phyloP scores from a whole-genome alignment of 352 stramenopile species.

The Pythium apleroticum region DNA sequence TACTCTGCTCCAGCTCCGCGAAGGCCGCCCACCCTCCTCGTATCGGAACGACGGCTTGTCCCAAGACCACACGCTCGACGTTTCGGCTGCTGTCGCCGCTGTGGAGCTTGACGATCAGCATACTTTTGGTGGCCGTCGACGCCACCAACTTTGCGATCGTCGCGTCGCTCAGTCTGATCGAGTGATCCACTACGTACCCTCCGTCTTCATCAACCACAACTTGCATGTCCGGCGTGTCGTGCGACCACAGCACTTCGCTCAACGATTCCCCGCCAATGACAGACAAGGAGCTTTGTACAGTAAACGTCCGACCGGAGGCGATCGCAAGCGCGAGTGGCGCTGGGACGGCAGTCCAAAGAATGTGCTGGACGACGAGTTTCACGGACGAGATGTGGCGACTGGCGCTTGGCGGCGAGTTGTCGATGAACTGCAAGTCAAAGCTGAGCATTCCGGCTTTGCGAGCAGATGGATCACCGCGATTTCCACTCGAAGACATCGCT shows the following conservation, averaged over 20 bases:
- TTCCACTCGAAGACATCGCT: neutral
- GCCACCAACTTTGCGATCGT: neutral
- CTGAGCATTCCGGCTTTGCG: constrained; percentile 16
- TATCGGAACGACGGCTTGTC: constrained; percentile 15
- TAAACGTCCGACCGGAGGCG: neutral
- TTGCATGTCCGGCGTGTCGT: constrained; percentile 6
- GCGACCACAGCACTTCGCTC: constrained; percentile 17
- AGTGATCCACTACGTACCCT: constrained; percentile 15
- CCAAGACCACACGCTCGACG: neutral
- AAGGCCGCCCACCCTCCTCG: constrained; percentile 18
- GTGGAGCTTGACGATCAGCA: constrained; percentile 10
- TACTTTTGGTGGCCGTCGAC: neutral
- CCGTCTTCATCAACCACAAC: neutral
- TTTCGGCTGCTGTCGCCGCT: neutral
- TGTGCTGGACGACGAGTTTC: constrained; percentile 6
- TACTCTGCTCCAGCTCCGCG: constrained; percentile 2
- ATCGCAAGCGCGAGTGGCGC: constrained; percentile 10
- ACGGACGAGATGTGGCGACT: neutral
- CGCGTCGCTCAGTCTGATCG: neutral
- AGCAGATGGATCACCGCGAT: neutral
- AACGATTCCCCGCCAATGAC: constrained; percentile 9
- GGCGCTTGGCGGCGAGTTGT: neutral
- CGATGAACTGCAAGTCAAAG: constrained; percentile 25
- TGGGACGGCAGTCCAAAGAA: constrained; percentile 8
- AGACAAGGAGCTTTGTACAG: constrained; percentile 6